Conservation (phyloP, 257 asterid species). For the Ocimum tenuiflorum region DNA sequence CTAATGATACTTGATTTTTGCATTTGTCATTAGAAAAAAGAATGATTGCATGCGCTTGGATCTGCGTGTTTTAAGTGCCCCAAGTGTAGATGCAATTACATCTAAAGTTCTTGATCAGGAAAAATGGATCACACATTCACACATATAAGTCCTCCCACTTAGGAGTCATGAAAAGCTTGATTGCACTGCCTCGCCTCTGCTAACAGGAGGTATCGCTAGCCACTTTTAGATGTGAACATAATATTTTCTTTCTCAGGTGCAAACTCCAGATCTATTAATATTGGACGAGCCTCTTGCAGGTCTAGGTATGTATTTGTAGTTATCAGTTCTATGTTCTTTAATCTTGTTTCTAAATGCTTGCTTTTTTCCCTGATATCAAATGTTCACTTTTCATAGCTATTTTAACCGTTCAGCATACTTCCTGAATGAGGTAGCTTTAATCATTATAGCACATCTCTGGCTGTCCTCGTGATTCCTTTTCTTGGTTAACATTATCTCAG, state of each 20-base stretch:
- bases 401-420: neutral
- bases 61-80: too few species aligned
- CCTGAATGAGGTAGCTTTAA: conserved; percentile 4
- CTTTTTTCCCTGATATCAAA: neutral
- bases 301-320: conserved; percentile 50
- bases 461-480: neutral
- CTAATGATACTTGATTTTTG: neutral
- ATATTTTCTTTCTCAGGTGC: conserved; percentile 53
- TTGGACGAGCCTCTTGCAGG: conserved; percentile 99
- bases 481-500: neutral
- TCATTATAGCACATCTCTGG: neutral
- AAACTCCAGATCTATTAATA: conserved; percentile 73
- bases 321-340: conserved; percentile 14
- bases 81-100: neutral
- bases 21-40: too few species aligned
- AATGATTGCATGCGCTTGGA: too few species aligned
- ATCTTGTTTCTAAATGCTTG: conserved; percentile 4
- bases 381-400: neutral
- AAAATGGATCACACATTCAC: neutral
- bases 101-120: neutral
- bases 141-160: conserved; percentile 1
- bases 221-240: conserved; percentile 3
- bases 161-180: conserved; percentile 11
- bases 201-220: neutral
- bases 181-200: neutral